Evolutionary conservation across 371 early-diverging fungal species (phyloP).

Genomic region (Syncephalastrum contaminatum): DNA sequence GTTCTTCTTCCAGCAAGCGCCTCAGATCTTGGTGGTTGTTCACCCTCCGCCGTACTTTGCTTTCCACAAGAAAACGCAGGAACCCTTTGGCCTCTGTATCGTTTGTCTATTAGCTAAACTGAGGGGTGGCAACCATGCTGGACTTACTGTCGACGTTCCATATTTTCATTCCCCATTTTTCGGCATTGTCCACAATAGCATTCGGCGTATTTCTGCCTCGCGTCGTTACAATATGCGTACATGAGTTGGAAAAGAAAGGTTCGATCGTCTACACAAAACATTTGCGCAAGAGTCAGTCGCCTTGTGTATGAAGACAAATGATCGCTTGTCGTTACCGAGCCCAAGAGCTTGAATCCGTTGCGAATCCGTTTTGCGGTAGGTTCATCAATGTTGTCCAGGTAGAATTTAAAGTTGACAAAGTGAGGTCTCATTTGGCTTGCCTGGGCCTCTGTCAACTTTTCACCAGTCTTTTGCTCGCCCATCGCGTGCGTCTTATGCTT

Average conservation of each 20-base stretch:
- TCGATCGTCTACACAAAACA: conserved; percentile 23
- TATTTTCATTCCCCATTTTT: conserved; percentile 12
- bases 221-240: conserved; percentile 45
- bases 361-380: conserved; percentile 20
- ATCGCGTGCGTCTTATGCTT: no score
- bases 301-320: no score
- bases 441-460: no score
- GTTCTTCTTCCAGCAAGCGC: conserved; percentile 14
- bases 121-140: background rate
- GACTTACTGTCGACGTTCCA: conserved; percentile 20
- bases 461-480: no score
- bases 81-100: conserved; percentile 6
- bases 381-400: conserved; percentile 34
- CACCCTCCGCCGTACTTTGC: conserved; percentile 7
- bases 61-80: conserved; percentile 12
- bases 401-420: conserved; percentile 27
- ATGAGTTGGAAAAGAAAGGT: conserved; percentile 43
- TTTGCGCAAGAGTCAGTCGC: background rate
- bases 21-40: background rate
- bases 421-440: conserved; percentile 3
- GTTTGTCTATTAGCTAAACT: background rate
- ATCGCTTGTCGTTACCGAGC: conserved; percentile 27
- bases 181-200: conserved; percentile 16
- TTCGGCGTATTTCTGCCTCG: conserved; percentile 19
- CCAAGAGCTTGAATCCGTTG: conserved; percentile 27